These are phyloP conservation scores for Acacia pycnantha DNA, from an alignment of 331 rosid species.

Conservation along the genomic window DNA sequence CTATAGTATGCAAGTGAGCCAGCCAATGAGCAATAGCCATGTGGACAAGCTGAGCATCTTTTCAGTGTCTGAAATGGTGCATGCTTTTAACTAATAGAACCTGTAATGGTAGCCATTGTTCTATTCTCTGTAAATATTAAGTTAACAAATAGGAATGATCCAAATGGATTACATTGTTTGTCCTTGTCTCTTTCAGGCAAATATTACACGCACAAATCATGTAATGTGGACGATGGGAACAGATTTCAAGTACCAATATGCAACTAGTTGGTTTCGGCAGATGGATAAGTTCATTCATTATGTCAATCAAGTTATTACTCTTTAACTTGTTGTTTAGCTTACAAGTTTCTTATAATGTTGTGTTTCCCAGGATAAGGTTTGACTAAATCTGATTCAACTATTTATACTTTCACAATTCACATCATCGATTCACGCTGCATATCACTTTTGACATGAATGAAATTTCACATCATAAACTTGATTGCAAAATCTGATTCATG, in stretches of 20 bases:
- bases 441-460: slow-evolving; percentile 4
- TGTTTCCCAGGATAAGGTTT: slow-evolving; percentile 3
- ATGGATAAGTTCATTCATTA: slow-evolving; percentile 78
- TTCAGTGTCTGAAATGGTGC: slow-evolving; percentile 6
- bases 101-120: neutral
- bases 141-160: slow-evolving; percentile 4
- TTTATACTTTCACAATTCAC: neutral
- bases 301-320: slow-evolving; percentile 61
- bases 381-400: neutral
- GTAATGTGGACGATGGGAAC: slow-evolving; percentile 93
- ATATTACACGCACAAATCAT: slow-evolving; percentile 86
- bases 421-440: neutral
- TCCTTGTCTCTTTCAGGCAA: slow-evolving; percentile 61
- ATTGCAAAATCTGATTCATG: slow-evolving; percentile 5
- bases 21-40: neutral
- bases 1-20: neutral
- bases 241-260: slow-evolving; percentile 80
- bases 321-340: slow-evolving; percentile 2
- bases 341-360: slow-evolving; percentile 6
- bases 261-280: slow-evolving; percentile 71
- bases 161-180: slow-evolving; percentile 13
- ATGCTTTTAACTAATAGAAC: neutral
- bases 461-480: slow-evolving; percentile 11
- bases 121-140: neutral
- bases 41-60: neutral